A percentile compares a stretch with the other conserved stretches of the same genome.
Conservation (phyloP, 1,284 basidiomycete genomes). For the Leccinum insigne region DNA sequence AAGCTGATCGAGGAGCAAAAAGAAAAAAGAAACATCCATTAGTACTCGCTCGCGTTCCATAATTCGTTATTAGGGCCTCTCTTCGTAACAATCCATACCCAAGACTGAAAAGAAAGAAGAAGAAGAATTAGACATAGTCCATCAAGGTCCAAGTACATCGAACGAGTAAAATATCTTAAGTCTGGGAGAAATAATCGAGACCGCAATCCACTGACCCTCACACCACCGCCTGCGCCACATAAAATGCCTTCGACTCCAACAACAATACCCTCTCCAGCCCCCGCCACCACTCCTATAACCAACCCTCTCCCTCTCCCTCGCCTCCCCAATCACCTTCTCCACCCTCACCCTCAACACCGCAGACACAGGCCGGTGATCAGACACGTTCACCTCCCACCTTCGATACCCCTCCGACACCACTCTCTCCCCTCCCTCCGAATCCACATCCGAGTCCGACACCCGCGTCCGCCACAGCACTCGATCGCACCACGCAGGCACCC, state of each 20-base stretch:
- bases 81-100: not conserved
- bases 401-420: slow-evolving; percentile 67
- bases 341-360: slow-evolving; percentile 72
- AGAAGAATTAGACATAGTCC: not conserved
- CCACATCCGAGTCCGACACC: not conserved
- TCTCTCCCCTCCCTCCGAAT: slow-evolving; percentile 40
- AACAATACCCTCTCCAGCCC: slow-evolving; percentile 57
- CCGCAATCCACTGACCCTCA: slow-evolving; percentile 9
- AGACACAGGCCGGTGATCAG: slow-evolving; percentile 88
- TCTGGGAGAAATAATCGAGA: not conserved
- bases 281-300: slow-evolving; percentile 58
- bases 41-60: not conserved
- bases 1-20: too few species aligned
- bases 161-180: not conserved
- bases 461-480: slow-evolving; percentile 81
- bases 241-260: slow-evolving; percentile 52
- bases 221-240: slow-evolving; percentile 37
- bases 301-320: slow-evolving; percentile 53
- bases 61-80: not conserved
- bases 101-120: not conserved
- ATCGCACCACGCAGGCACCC: slow-evolving; percentile 96
- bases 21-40: too few species aligned
- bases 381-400: slow-evolving; percentile 83
- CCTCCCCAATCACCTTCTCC: slow-evolving; percentile 66
- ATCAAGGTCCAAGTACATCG: not conserved